A percentile compares a stretch with the other conserved stretches of the same genome.
Conservation (phyloP, 805 yeast genomes). For the Lipomyces spencermartinsiae region DNA sequence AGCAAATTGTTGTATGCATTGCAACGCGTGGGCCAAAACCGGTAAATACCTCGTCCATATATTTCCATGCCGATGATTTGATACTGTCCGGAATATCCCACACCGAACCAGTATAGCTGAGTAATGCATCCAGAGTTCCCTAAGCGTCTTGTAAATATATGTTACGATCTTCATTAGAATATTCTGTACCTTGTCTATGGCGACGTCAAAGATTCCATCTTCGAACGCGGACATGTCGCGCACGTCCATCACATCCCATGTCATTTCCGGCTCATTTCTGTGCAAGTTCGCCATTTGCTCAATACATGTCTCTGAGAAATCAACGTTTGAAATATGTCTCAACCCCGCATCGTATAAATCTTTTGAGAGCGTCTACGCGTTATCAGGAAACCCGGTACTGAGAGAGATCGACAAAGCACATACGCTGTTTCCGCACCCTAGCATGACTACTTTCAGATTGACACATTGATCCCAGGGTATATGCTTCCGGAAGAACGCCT, state of each 20-base stretch:
- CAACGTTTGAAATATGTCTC: slow-evolving; percentile 40
- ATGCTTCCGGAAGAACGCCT: slow-evolving; percentile 33
- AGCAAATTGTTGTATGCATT: neutral
- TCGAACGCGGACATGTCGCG: slow-evolving; percentile 38
- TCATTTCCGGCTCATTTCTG: slow-evolving; percentile 37
- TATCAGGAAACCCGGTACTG: neutral
- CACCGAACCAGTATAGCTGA: slow-evolving; percentile 42
- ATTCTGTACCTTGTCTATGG: slow-evolving; percentile 39
- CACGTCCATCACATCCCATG: slow-evolving; percentile 42
- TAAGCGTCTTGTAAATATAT: neutral
- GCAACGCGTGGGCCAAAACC: neutral
- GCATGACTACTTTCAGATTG: slow-evolving; percentile 36
- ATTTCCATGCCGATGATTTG: slow-evolving; percentile 30
- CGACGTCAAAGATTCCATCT: slow-evolving; percentile 39
- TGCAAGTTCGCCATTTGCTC: slow-evolving; percentile 36
- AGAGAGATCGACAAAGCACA: neutral
- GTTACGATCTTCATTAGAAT: too few species aligned
- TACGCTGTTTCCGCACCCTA: slow-evolving; percentile 43
- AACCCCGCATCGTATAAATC: slow-evolving; percentile 40
- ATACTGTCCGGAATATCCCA: slow-evolving; percentile 41
- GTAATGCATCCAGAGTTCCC: slow-evolving; percentile 42
- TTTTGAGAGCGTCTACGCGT: slow-evolving; percentile 37
- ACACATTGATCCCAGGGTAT: slow-evolving; percentile 19
- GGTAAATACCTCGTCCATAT: slow-evolving; percentile 39
- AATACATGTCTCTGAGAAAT: slow-evolving; percentile 40